Evolutionary conservation across 75 land plant genomes (phyloP), one percentile per base, ranked within the genome.

Genomic region (Pseudotsuga menziesii): DNA sequence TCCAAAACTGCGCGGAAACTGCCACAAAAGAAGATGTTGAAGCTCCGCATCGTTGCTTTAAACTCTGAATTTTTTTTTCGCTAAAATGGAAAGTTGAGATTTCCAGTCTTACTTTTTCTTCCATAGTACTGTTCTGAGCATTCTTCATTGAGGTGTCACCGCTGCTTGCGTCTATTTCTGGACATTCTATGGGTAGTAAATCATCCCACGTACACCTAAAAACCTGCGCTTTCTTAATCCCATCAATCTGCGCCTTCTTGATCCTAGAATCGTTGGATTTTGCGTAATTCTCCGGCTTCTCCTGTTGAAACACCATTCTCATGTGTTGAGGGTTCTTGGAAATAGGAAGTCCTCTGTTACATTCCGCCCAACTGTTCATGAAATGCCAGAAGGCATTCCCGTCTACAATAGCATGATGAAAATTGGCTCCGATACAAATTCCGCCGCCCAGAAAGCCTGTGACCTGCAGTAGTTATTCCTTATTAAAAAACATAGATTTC

Each of bases 1-100:
- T 76, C 91, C 91, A 89, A 17, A 80, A 70, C 29, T 77, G 76
- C 17, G 88, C 79, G 39, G 81, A 81, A n/a, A 76, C 63, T 29
- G 75, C 26, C 8, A 76, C 82, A 67, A 71, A 84, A 9, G n/a
- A n/a, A n/a, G 88, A 76, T 12, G 84, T 78, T 64, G 12, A 16
- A 36, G 11, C 62, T 2, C 57, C 32, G 7, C 59, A 54, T 8
- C 59, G 59, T 12, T 58, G 0, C 20, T 58, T 58, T 20, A 58
- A 58, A 12, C 15, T 75, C 25, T 55, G 60, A 2, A 52, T 52
- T 25, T 5, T 54, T 54, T 15, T 17, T 39, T 19, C 20, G 23
- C 27, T 78, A 71, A 29, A 48, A 59, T 61, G 48, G 32, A 13
- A 27, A 3, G 17, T 35, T 16, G 25, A 7, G 4, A 9, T 13